Base-by-base conservation (phyloP, 805 yeast genomes). In the Maudiozyma barnettii region DNA sequence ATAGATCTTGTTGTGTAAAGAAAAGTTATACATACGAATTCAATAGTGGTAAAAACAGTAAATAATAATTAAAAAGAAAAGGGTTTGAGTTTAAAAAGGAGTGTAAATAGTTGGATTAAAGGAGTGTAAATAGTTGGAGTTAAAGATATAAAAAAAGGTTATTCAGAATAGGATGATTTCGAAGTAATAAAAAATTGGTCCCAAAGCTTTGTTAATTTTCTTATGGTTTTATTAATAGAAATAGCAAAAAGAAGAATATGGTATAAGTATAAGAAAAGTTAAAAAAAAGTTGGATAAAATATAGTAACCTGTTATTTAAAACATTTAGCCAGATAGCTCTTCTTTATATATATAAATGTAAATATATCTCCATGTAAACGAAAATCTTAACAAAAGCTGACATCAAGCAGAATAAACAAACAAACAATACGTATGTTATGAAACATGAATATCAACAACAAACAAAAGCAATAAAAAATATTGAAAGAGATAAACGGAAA, bases 121-220 rank as follows among this genome's bases (percentile, higher is more conserved):
- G 68, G 68, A 64, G 57, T 60, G 67, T 64, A 63, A 56, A 56
- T 58, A 64, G 68, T 64, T 64, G 68, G 66, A 55, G 13, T 31
- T 8, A 37, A 37, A 19, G 20, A 18, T 20, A 19, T 37, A 37
- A 37, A 37, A 33, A 33, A 33, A 33, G n/a, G 36, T n/a, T 26
- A 26, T 26, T 26, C 30, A 26, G 30, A 26, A 26, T 26, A 26
- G 30, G 30, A 26, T 26, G 8, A 26, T 26, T 26, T 26, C 30
- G 30, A 26, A 26, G 30, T 26, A 26, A 26, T 26, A 9, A 26
- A 26, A n/a, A 26, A 26, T 26, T 26, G 30, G 30, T 26, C 30
- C 30, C 10, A 26, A 26, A 26, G 30, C 30, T 26, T 26, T 9
- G 30, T 26, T 26, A 26, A 12, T 26, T 33, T 33, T 33, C 36